Percentiles rank a stretch among this genome's conserved stretches.
Conservation (phyloP, 345 rosid genomes). For the Hibiscus trionum region DNA sequence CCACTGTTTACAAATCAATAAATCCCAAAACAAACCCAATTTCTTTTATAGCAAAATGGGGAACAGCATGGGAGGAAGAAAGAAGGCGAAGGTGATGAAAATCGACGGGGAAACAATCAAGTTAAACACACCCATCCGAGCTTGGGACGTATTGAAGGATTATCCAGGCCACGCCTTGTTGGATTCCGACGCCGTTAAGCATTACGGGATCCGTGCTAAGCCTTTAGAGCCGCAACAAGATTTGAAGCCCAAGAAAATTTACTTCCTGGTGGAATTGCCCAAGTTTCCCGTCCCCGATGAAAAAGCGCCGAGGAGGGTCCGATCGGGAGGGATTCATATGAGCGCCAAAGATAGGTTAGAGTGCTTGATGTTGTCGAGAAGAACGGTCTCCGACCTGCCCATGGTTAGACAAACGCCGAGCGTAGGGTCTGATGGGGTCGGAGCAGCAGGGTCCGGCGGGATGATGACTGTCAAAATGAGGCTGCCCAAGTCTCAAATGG, state of each 20-base stretch:
- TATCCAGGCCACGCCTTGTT: conserved; percentile 71
- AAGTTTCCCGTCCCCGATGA: conserved; percentile 25
- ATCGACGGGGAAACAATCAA: conserved; percentile 75
- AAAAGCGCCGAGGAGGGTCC: conserved; percentile 54
- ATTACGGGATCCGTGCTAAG: conserved; percentile 65
- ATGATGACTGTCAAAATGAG: conserved; percentile 59
- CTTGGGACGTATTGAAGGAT: conserved; percentile 47
- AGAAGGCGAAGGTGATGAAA: conserved; percentile 68
- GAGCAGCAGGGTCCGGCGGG: conserved; percentile 9
- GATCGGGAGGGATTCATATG: conserved; percentile 64
- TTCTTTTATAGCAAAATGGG: conserved; percentile 41
- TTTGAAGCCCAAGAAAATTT: conserved; percentile 48
- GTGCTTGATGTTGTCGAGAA: conserved; percentile 63
- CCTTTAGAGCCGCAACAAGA: conserved; percentile 58
- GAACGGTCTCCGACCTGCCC: conserved; percentile 65
- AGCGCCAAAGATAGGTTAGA: conserved; percentile 88
- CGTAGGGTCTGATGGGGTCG: conserved; percentile 4
- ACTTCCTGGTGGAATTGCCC: conserved; percentile 79
- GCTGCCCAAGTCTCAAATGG: conserved; percentile 60
- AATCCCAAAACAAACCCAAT: neutral
- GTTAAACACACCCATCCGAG: conserved; percentile 56
- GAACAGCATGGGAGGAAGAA: conserved; percentile 49
- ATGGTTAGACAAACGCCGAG: conserved; percentile 15
- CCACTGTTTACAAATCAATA: neutral
- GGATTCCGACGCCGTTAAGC: conserved; percentile 75